phyloP scores from a whole-genome alignment of 2,329 filamentous ascomycete genomes.

The Pseudogymnoascus sp. region DNA sequence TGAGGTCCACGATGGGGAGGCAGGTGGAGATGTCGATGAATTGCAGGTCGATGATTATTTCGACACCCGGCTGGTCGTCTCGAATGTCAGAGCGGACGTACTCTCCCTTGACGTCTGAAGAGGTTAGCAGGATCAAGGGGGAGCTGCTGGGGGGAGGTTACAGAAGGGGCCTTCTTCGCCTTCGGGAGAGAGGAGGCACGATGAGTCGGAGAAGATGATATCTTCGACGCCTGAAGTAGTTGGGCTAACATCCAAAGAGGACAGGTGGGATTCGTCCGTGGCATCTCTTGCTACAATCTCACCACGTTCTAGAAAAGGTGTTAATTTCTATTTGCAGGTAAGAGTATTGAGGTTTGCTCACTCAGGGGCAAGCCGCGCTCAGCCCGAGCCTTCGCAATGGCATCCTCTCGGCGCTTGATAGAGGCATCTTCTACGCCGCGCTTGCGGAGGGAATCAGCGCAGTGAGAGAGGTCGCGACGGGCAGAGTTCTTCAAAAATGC shows the following conservation, averaged over 20 bases:
- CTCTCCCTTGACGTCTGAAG: conserved; percentile 30
- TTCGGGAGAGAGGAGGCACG: conserved; percentile 28
- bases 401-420: neutral
- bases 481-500: conserved; percentile 10
- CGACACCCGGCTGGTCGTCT: conserved; percentile 31
- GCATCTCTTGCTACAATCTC: neutral
- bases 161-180: conserved; percentile 32
- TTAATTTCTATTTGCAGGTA: neutral
- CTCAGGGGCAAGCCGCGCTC: neutral
- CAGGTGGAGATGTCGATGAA: conserved; percentile 48
- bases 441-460: conserved; percentile 27
- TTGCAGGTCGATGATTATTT: conserved; percentile 40
- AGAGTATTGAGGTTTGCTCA: neutral
- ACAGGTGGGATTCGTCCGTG: neutral
- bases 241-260: neutral
- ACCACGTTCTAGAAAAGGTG: neutral
- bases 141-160: neutral
- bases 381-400: neutral
- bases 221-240: neutral
- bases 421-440: conserved; percentile 21
- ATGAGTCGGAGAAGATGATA: conserved; percentile 19
- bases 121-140: conserved; percentile 11
- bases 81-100: conserved; percentile 31
- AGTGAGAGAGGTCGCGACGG: conserved; percentile 23
- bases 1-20: conserved; percentile 39